Conservation (phyloP, 2,329 filamentous ascomycete species). For the Ilyonectria mors-panacis region DNA sequence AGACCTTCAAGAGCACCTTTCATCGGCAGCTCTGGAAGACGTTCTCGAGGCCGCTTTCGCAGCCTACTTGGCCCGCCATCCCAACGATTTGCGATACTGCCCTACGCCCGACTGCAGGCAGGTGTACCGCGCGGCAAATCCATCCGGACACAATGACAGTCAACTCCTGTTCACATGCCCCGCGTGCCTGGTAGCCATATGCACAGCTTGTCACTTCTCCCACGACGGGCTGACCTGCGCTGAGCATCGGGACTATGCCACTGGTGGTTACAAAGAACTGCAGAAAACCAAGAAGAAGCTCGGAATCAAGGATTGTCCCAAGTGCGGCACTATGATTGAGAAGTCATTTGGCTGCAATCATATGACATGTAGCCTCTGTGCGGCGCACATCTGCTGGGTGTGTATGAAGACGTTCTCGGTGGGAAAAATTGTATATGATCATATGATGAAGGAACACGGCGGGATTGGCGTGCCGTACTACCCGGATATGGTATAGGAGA, state of each 20-base stretch:
- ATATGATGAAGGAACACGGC: slow-evolving; percentile 2
- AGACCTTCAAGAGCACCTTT: too few relatives aligned
- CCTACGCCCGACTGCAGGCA: slow-evolving; percentile 60
- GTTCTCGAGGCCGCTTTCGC: slow-evolving; percentile 56
- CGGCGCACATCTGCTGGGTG: slow-evolving; percentile 63
- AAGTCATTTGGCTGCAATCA: slow-evolving; percentile 64
- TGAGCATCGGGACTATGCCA: slow-evolving; percentile 48
- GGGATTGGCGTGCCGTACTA: background rate
- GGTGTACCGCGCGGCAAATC: slow-evolving; percentile 54
- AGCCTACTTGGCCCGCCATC: slow-evolving; percentile 52
- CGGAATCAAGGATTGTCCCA: slow-evolving; percentile 59
- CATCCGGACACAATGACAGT: slow-evolving; percentile 1
- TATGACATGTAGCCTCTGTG: slow-evolving; percentile 59
- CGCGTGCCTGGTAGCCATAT: slow-evolving; percentile 54
- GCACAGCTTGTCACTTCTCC: slow-evolving; percentile 53
- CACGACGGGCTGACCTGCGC: slow-evolving; percentile 55
- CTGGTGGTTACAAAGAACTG: slow-evolving; percentile 46
- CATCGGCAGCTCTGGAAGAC: slow-evolving; percentile 47
- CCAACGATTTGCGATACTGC: slow-evolving; percentile 55
- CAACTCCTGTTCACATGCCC: slow-evolving; percentile 51
- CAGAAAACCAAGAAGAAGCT: slow-evolving; percentile 51
- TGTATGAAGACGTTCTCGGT: slow-evolving; percentile 56
- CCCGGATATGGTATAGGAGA: too few relatives aligned
- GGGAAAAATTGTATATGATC: background rate
- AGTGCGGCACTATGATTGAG: slow-evolving; percentile 57